Evolutionary conservation across 1,284 basidiomycete species (phyloP).

Genomic region (Cronartium quercuum): DNA sequence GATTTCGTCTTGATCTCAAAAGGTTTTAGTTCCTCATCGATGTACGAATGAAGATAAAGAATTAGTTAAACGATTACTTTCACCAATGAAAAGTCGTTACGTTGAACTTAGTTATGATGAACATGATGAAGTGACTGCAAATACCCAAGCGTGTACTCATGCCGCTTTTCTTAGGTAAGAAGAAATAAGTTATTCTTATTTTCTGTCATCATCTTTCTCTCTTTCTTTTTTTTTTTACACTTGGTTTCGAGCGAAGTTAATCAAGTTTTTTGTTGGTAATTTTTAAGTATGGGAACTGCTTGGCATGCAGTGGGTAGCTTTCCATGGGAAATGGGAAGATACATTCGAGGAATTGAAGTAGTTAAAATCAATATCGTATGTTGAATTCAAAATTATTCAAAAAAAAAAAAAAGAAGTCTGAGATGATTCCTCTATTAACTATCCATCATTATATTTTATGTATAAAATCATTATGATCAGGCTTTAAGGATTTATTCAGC

Average conservation of each 20-base stretch:
- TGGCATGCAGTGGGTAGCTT: conserved; percentile 75
- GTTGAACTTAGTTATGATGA: conserved; percentile 93
- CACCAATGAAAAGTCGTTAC: conserved; percentile 74
- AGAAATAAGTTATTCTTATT: conserved; percentile 7
- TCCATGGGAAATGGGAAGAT: conserved; percentile 82
- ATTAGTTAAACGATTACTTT: conserved; percentile 76
- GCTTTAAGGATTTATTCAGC: conserved; percentile 89
- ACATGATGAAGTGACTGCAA: conserved; percentile 91
- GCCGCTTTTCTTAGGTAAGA: conserved; percentile 89
- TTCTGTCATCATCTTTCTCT: background rate
- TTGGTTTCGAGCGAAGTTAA: conserved; percentile 1
- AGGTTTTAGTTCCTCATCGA: conserved; percentile 86
- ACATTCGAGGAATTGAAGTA: conserved; percentile 96
- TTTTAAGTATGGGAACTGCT: conserved; percentile 84
- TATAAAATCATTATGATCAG: background rate
- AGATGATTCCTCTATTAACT: background rate
- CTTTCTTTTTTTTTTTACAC: too few relatives aligned
- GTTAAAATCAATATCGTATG: conserved; percentile 88
- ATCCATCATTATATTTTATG: background rate
- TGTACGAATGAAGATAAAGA: conserved; percentile 66
- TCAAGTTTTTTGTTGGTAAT: too few relatives aligned
- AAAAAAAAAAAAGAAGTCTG: too few relatives aligned
- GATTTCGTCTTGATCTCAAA: conserved; percentile 19
- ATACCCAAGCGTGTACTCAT: conserved; percentile 96
- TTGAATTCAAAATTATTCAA: too few relatives aligned